Percentiles rank a stretch among this genome's conserved stretches.
phyloP scores from a whole-genome alignment of 2,329 filamentous ascomycete species.

The Aspergillus ruber region DNA sequence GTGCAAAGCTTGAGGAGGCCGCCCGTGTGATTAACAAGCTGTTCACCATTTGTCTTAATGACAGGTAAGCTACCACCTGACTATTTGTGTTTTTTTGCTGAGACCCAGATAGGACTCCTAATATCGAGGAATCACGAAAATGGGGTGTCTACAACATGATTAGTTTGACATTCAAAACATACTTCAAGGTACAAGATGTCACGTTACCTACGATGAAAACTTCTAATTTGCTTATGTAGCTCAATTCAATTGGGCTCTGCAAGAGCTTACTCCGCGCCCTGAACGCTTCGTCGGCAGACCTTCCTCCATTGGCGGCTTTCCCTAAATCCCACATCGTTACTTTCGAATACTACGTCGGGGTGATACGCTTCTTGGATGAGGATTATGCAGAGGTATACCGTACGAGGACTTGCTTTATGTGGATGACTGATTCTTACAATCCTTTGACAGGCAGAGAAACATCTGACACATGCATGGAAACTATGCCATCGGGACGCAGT shows the following conservation, averaged over 20 bases:
- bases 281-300: slow-evolving; percentile 67
- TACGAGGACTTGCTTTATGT: neutral
- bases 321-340: slow-evolving; percentile 88
- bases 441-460: slow-evolving; percentile 60
- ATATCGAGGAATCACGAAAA: slow-evolving; percentile 80
- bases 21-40: slow-evolving; percentile 86
- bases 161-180: slow-evolving; percentile 95
- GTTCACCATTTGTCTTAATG: slow-evolving; percentile 82
- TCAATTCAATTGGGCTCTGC: slow-evolving; percentile 82
- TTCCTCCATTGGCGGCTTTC: slow-evolving; percentile 72
- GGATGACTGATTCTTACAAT: slow-evolving; percentile 4
- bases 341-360: slow-evolving; percentile 92
- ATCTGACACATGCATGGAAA: slow-evolving; percentile 74
- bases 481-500: slow-evolving; percentile 67
- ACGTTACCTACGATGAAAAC: neutral
- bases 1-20: slow-evolving; percentile 83
- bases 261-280: slow-evolving; percentile 85
- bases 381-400: slow-evolving; percentile 69
- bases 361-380: slow-evolving; percentile 90
- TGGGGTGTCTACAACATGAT: slow-evolving; percentile 96
- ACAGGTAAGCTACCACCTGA: slow-evolving; percentile 58
- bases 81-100: neutral
- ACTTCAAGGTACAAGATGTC: slow-evolving; percentile 65
- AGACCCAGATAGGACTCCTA: slow-evolving; percentile 54
- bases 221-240: slow-evolving; percentile 29